These are phyloP conservation scores for Coelastrella sp. DNA, from an alignment of 139 green algal genomes.

Conservation along the genomic window DNA sequence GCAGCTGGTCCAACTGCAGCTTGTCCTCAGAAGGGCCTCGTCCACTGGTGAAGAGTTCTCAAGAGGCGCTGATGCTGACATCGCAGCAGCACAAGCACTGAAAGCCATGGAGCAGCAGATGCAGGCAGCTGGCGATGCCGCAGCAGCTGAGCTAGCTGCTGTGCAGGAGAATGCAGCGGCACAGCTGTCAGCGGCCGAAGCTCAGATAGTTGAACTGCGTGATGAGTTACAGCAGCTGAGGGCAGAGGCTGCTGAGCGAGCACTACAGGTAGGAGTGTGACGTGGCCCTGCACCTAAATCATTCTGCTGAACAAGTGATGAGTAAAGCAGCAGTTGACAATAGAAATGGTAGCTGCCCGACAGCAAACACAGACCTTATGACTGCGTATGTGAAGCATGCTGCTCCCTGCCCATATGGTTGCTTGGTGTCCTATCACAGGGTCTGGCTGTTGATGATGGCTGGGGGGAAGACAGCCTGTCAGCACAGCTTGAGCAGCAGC, in stretches of 20 bases:
- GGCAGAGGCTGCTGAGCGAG: not conserved
- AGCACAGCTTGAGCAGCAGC: not conserved
- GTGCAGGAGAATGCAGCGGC: not conserved
- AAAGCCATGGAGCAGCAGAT: not conserved
- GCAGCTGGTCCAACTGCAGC: conserved; percentile 33
- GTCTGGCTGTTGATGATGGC: not conserved
- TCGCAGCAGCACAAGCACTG: not conserved
- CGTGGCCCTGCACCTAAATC: not conserved
- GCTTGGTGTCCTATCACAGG: too few relatives aligned
- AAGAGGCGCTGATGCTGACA: not conserved
- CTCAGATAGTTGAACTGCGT: not conserved
- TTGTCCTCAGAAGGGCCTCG: not conserved
- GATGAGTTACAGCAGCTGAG: conserved; percentile 13
- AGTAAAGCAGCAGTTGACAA: too few relatives aligned
- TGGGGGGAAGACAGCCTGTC: not conserved
- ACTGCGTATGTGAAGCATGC: too few relatives aligned
- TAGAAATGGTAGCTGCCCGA: too few relatives aligned
- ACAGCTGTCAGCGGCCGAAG: conserved; percentile 5
- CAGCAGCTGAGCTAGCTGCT: conserved; percentile 2
- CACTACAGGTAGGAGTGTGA: not conserved
- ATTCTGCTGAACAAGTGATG: too few relatives aligned
- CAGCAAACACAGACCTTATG: too few relatives aligned
- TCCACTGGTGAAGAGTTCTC: not conserved
- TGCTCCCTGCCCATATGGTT: too few relatives aligned
- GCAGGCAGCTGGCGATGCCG: not conserved